phyloP scores from a whole-genome alignment of 495 filamentous ascomycete genomes.

The Penicillium parvum region DNA sequence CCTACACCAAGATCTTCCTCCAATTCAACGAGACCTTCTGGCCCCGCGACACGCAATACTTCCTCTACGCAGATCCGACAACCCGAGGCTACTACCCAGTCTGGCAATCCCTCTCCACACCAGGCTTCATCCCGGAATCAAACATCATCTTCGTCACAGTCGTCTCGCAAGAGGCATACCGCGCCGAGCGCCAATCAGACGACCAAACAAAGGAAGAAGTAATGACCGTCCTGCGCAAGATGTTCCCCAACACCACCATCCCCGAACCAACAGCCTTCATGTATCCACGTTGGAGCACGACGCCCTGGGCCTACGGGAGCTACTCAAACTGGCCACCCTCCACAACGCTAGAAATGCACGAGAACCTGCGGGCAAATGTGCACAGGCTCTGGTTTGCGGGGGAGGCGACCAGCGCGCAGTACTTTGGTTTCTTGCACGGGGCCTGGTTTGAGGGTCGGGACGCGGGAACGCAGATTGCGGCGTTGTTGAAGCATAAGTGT shows the following conservation, averaged over 20 bases:
- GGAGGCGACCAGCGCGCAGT: conserved; percentile 64
- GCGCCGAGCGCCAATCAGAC: conserved; percentile 60
- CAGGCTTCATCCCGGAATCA: conserved; percentile 57
- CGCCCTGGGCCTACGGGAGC: conserved; percentile 63
- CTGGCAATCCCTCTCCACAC: conserved; percentile 60
- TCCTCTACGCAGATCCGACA: conserved; percentile 63
- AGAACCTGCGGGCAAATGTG: conserved; percentile 68
- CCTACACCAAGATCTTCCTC: conserved; percentile 76
- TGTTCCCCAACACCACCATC: conserved; percentile 59
- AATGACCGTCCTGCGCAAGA: conserved; percentile 56
- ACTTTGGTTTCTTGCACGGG: conserved; percentile 70
- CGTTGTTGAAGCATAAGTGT: conserved; percentile 17
- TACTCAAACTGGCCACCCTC: conserved; percentile 73
- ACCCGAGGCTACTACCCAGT: conserved; percentile 66
- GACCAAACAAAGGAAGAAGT: conserved; percentile 56
- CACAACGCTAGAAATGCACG: conserved; percentile 62
- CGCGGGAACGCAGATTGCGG: conserved; percentile 49
- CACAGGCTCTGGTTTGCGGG: conserved; percentile 66
- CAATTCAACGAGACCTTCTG: conserved; percentile 71
- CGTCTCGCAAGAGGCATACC: conserved; percentile 54
- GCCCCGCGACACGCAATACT: conserved; percentile 61
- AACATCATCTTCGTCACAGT: conserved; percentile 72
- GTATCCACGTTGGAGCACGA: conserved; percentile 66
- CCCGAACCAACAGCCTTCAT: conserved; percentile 65
- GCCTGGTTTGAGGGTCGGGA: conserved; percentile 59